Evolutionary conservation across 352 stramenopile species (phyloP).

Genomic region (Phytophthora pinifolia): DNA sequence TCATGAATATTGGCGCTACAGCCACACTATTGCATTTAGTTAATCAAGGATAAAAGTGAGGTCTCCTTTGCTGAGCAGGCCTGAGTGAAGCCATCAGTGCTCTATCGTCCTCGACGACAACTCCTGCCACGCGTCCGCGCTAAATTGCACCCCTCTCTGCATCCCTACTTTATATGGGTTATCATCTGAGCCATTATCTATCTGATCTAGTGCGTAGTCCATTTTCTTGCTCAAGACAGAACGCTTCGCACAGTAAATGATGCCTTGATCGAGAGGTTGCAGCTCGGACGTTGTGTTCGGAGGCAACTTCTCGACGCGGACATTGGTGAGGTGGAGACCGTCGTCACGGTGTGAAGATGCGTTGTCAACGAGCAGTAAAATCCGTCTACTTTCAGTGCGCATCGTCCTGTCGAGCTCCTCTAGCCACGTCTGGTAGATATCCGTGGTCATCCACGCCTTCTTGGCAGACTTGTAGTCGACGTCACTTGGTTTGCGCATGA

Average conservation of each 20-base stretch:
- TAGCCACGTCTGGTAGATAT: conserved; percentile 5
- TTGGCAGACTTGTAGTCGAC: conserved; percentile 3
- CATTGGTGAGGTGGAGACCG: conserved; percentile 5
- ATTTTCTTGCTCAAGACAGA: conserved; percentile 5
- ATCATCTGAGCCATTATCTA: conserved; percentile 1
- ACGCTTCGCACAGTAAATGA: conserved; percentile 13
- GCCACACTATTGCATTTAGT: conserved; percentile 6
- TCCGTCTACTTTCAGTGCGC: not conserved
- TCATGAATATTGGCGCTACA: not conserved
- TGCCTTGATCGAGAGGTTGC: conserved; percentile 10
- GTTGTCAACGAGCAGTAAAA: conserved; percentile 5
- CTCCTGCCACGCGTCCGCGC: not conserved
- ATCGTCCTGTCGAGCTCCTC: conserved; percentile 5
- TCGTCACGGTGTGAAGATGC: conserved; percentile 8
- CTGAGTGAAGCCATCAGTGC: conserved; percentile 13
- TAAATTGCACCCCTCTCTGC: conserved; percentile 4
- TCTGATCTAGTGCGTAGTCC: conserved; percentile 6
- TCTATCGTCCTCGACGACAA: conserved; percentile 6
- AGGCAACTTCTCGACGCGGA: conserved; percentile 1
- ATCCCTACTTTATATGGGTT: conserved; percentile 14
- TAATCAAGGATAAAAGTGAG: conserved; percentile 10
- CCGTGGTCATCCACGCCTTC: conserved; percentile 10
- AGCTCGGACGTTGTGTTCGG: conserved; percentile 9
- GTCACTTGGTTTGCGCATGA: not conserved
- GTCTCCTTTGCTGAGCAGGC: conserved; percentile 6